Base-by-base conservation (phyloP, 2,329 filamentous ascomycete genomes). In the Sporothrix brasiliensis region DNA sequence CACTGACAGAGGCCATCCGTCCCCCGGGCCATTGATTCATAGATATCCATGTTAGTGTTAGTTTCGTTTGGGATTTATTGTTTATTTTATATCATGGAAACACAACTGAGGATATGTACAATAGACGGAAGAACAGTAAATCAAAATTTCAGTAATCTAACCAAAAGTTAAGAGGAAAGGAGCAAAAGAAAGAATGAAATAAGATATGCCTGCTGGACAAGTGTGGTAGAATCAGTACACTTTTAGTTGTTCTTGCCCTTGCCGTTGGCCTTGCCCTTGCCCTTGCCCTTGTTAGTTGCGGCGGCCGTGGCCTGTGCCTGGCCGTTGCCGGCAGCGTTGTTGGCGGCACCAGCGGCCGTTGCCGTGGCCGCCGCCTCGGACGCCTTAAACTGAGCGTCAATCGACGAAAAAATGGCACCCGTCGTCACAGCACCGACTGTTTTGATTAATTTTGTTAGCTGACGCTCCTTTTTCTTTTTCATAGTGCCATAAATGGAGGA, bases 341-440 rank as follows among this genome's bases (percentile, higher is more conserved):
- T 50, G 47, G 19, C 39, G 34, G 34, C 47, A n/a, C 67, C 67
- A 16, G 70, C 60, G 9, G 67, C 66, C 13, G 67, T 39, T 1
- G 72, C 56, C 1, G 67, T 68, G 11, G 60, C 67, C 10, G 69
- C 66, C 9, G 68, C 70, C 39, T 58, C 70, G 11, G 68, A 70
- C 1, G 72, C 70, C 49, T 70, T 67, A 69, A 73, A 73, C 21
- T 61, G 19, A 27, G 72, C 72, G 52, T 72, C 67, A 50, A 73
- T 67, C 0, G 72, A 73, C 7, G 69, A 34, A 34, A 73, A 73
- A 27, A 73, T 69, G 63, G 72, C 72, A 14, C 72, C 72, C 1
- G 69, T 70, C 10, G 72, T 73, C 5, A n/a, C 69, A n/a, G 72
- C 72, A 11, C 71, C 71, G 47, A 67, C 72, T 73, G 27, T n/a